Percentiles rank a stretch among this genome's conserved stretches.
These are phyloP conservation scores for Trichophyton verrucosum DNA, from an alignment of 2,329 filamentous ascomycete genomes.

Conservation along the genomic window DNA sequence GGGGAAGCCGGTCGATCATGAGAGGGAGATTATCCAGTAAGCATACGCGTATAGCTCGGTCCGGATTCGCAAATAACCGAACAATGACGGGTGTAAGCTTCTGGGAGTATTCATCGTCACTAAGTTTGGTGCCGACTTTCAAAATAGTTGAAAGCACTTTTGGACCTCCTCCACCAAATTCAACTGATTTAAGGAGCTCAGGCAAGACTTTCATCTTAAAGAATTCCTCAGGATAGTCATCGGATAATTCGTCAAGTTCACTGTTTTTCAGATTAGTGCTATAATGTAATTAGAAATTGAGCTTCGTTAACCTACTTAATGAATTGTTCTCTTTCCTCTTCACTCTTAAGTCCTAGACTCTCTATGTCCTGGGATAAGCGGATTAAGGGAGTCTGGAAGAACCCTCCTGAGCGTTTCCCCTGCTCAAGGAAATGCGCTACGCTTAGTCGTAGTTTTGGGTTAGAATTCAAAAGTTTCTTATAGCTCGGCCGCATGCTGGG, in stretches of 20 bases:
- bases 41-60: conserved; percentile 82
- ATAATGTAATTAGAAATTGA: not conserved
- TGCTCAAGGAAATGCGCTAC: conserved; percentile 81
- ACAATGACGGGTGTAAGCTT: conserved; percentile 78
- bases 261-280: conserved; percentile 21
- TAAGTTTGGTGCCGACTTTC: conserved; percentile 78
- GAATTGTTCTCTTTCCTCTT: conserved; percentile 72
- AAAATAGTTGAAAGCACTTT: conserved; percentile 80
- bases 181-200: conserved; percentile 94
- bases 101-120: conserved; percentile 76
- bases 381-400: conserved; percentile 88
- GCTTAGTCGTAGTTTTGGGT: conserved; percentile 77
- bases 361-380: conserved; percentile 88
- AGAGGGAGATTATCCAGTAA: conserved; percentile 74
- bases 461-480: conserved; percentile 74
- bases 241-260: conserved; percentile 72
- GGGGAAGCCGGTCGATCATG: conserved; percentile 83
- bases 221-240: conserved; percentile 95
- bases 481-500: conserved; percentile 83
- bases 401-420: conserved; percentile 65
- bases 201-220: conserved; percentile 95
- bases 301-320: conserved; percentile 44
- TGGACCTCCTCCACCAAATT: conserved; percentile 89
- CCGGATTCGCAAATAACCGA: conserved; percentile 77
- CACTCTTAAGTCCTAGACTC: conserved; percentile 75